Base-by-base conservation (phyloP, 441 rosid species). In the Croton setiger region DNA sequence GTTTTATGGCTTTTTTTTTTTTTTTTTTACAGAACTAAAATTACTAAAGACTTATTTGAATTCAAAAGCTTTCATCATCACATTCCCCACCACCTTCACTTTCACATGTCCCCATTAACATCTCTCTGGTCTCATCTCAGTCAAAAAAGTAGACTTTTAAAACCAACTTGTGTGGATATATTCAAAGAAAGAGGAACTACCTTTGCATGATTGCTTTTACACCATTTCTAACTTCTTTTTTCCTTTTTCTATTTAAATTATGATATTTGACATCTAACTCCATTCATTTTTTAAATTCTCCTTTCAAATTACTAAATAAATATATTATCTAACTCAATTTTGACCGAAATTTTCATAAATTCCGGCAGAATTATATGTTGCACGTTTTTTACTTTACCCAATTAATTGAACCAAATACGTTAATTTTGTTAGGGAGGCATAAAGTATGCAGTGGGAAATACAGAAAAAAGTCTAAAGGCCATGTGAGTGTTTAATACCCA, bases 61-160 rank as follows among this genome's bases (percentile, higher is more conserved):
- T 48, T 60, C 56, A 21, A 48, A 15, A 63, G 43, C 51, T 78
- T 74, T 71, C 84, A 78, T 81, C 72, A 74, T 78, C 80, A 67
- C 74, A 47, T 73, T 60, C 62, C 67, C 57, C 44, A 48, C 75
- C 76, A 63, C n/a, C 80, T 62, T 72, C 84, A 73, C 84, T 83
- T 78, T 76, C 87, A 9, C 79, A 58, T 65, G 84, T 69, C 83
- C 61, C 79, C 77, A 60, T 64, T 70, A 45, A 54, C 70, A 62
- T 63, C 62, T 54, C 57, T 31, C 11, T 18, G 76, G 77, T 74
- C 84, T 72, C 60, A 63, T 61, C 66, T 68, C 49, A 75, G 82
- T 83, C 79, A 76, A 83, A 79, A 51, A 75, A 76, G 72, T 7
- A 47, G 54, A 37, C 74, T n/a, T 72, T 47, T 11, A 59, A 63